Evolutionary conservation across 2,329 filamentous ascomycete genomes (phyloP).

Genomic region (Neobulgaria alba): DNA sequence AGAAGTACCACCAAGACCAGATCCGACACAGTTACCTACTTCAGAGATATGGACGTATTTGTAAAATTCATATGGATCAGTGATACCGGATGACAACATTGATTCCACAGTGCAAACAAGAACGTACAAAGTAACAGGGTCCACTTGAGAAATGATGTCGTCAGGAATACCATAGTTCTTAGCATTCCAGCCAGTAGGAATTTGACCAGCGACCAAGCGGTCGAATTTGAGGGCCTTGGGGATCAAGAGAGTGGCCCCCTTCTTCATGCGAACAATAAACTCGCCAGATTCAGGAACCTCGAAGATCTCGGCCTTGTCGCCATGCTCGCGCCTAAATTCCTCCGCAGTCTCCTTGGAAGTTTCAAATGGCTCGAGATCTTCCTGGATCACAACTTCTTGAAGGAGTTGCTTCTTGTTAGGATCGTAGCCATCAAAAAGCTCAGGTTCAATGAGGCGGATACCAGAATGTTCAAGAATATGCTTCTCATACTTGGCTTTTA

Average conservation of each 20-base stretch:
- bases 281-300: conserved; percentile 91
- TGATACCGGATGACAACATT: conserved; percentile 87
- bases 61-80: conserved; percentile 99
- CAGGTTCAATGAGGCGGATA: conserved; percentile 95
- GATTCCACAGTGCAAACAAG: conserved; percentile 90
- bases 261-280: conserved; percentile 89
- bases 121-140: conserved; percentile 91
- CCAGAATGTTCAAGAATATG: conserved; percentile 92
- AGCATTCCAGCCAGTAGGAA: conserved; percentile 94
- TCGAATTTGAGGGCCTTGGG: conserved; percentile 97
- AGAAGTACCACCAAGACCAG: conserved; percentile 90
- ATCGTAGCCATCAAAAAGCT: conserved; percentile 94
- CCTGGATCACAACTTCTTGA: conserved; percentile 94
- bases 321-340: conserved; percentile 95
- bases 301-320: conserved; percentile 95
- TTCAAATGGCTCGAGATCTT: conserved; percentile 95
- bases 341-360: conserved; percentile 93
- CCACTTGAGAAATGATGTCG: conserved; percentile 95
- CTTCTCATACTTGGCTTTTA: conserved; percentile 97
- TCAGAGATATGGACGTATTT: conserved; percentile 98
- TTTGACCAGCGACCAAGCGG: conserved; percentile 91
- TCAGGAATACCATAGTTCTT: conserved; percentile 94
- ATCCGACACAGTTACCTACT: conserved; percentile 96
- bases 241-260: conserved; percentile 89
- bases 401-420: conserved; percentile 98